phyloP scores from a whole-genome alignment of 2,329 filamentous ascomycete genomes.

The Alternaria incomplexa region DNA sequence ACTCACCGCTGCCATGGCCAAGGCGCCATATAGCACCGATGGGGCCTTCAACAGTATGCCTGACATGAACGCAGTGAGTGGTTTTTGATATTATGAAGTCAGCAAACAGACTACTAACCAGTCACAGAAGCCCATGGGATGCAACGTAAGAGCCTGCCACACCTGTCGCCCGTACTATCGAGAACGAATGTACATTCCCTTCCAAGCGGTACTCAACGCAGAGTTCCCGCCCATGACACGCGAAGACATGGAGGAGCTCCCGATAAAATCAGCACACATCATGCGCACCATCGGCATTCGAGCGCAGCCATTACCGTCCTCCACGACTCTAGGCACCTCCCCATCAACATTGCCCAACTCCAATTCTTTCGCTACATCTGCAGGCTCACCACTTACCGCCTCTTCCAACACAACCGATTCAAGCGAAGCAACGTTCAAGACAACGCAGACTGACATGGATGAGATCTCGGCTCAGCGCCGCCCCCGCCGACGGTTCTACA shows the following conservation, averaged over 20 bases:
- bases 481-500: slow-evolving; percentile 39
- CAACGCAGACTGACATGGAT: slow-evolving; percentile 39
- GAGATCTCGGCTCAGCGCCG: slow-evolving; percentile 28
- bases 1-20: slow-evolving; percentile 15
- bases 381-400: slow-evolving; percentile 17
- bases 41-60: slow-evolving; percentile 23
- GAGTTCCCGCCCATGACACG: slow-evolving; percentile 42
- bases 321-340: not conserved
- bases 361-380: slow-evolving; percentile 13
- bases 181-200: slow-evolving; percentile 55
- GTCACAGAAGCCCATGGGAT: slow-evolving; percentile 28
- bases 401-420: slow-evolving; percentile 23
- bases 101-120: slow-evolving; percentile 4
- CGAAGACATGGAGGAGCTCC: slow-evolving; percentile 41
- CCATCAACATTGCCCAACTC: slow-evolving; percentile 15
- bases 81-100: not conserved
- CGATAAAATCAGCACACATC: slow-evolving; percentile 43
- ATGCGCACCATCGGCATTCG: slow-evolving; percentile 42
- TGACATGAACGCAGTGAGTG: slow-evolving; percentile 21
- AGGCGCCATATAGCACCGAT: slow-evolving; percentile 24
- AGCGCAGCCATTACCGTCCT: not conserved
- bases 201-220: slow-evolving; percentile 52
- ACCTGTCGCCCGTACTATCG: slow-evolving; percentile 57
- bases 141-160: slow-evolving; percentile 56
- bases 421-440: slow-evolving; percentile 39